A percentile compares a stretch with the other conserved stretches of the same genome.
Evolutionary conservation across 345 rosid genomes (phyloP).

Genomic region (Hibiscus trionum): DNA sequence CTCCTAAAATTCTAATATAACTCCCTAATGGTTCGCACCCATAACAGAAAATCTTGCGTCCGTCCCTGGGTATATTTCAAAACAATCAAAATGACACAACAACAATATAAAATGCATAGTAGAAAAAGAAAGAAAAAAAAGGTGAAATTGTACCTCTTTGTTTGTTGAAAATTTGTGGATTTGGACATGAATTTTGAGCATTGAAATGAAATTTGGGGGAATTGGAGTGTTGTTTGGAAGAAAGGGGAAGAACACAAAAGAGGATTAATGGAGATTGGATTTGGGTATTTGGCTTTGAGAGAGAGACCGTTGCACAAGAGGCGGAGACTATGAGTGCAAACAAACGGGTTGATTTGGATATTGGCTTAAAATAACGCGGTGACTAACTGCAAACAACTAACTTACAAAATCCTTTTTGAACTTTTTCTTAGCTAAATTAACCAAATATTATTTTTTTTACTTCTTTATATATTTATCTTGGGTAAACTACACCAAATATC

Average conservation of each 20-base stretch:
- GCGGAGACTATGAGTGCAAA: conserved; percentile 9
- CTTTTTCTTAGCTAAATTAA: background rate
- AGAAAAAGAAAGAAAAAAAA: no score
- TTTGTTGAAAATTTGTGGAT: conserved; percentile 4
- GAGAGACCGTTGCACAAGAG: conserved; percentile 23
- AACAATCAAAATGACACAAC: no score
- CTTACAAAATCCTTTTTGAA: background rate
- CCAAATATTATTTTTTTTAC: background rate
- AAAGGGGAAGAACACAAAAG: conserved; percentile 1
- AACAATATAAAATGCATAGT: no score
- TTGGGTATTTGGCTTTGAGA: conserved; percentile 11
- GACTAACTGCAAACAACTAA: conserved; percentile 18
- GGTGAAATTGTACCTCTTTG: conserved; percentile 16
- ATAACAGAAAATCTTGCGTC: no score
- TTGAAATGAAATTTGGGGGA: background rate
- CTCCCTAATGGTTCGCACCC: no score
- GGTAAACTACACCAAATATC: no score
- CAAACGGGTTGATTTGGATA: background rate
- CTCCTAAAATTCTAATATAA: no score
- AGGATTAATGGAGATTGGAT: conserved; percentile 7
- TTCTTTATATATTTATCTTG: no score
- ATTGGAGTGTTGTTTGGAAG: background rate
- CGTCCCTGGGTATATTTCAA: background rate
- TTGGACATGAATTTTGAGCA: background rate
- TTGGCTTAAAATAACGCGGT: conserved; percentile 30